Evolutionary conservation across 169 alveolate species (phyloP), one percentile per base, ranked within the genome.

Genomic region (Plasmodium adleri): DNA sequence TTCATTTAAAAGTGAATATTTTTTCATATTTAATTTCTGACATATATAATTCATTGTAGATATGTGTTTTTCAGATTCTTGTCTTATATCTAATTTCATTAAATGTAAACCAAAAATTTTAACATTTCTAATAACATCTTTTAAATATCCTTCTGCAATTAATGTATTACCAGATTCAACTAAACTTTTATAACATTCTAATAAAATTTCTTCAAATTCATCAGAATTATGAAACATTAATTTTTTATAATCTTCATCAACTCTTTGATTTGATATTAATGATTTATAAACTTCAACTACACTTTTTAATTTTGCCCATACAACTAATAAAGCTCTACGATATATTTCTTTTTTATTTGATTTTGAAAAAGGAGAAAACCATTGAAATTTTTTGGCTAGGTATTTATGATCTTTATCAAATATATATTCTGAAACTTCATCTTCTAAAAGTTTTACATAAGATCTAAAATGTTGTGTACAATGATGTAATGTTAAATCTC

Each of bases 81-180:
- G 97, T 13, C 97, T 80, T 70, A 94, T 90, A 58, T 95, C 97
- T 80, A 95, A 71, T 49, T 91, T 93, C 93, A 94, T 80, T 56
- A 94, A 73, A 52, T 92, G 92, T 0, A 94, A 88, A 1, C 97
- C 97, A 92, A 94, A 94, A 6, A 95, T 93, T n/a, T 91, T 83
- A 20, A 93, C 64, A 73, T 92, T 92, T 54, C 97, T 58, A 15
- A 94, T 89, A 3, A 94, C 90, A 56, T 88, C 96, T 63, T 90
- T 86, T 56, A 93, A 72, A 15, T 88, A 60, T 20, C 94, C 94
- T 43, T 92, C 94, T 17, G 94, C 93, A 22, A 93, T 72, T 50
- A 92, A 59, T 47, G 92, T 86, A 43, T 80, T 71, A 59, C 94
- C 96, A 26, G 93, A 92, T 6, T 91, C 95, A 1, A 88, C 86